Evolutionary conservation across 495 filamentous ascomycete species (phyloP).

Genomic region (Delitschia confertaspora): DNA sequence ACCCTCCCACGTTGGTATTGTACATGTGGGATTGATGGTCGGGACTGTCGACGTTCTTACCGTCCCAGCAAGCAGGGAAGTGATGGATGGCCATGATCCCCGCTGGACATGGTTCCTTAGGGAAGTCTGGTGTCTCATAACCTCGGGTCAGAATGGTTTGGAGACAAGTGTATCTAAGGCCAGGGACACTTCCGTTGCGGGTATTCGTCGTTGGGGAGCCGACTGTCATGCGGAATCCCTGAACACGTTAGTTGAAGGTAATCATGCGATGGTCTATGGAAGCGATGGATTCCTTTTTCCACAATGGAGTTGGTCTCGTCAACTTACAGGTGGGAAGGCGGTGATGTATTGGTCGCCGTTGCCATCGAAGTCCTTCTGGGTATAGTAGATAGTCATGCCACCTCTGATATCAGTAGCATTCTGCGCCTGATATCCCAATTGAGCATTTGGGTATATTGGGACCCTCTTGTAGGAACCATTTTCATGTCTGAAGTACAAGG

Average conservation of each 20-base stretch:
- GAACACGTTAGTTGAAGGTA: not conserved
- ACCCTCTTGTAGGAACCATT: conserved; percentile 44
- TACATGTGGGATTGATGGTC: conserved; percentile 25
- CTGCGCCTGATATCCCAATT: conserved; percentile 22
- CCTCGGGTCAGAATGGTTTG: conserved; percentile 36
- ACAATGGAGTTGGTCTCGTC: not conserved
- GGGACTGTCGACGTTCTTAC: conserved; percentile 18
- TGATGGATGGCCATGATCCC: conserved; percentile 47
- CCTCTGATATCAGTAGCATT: conserved; percentile 40
- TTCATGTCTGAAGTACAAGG: conserved; percentile 43
- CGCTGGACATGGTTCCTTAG: conserved; percentile 37
- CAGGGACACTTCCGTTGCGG: conserved; percentile 20
- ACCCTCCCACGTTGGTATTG: conserved; percentile 9
- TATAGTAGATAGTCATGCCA: conserved; percentile 45
- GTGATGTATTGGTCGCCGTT: conserved; percentile 40
- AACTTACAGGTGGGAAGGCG: conserved; percentile 40
- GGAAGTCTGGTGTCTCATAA: conserved; percentile 42
- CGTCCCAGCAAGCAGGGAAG: conserved; percentile 40
- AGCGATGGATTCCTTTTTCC: not conserved
- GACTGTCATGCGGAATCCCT: conserved; percentile 50
- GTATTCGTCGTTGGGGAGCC: conserved; percentile 37
- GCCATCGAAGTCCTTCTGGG: conserved; percentile 37
- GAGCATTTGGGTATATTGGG: conserved; percentile 37
- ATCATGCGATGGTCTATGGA: too few species aligned
- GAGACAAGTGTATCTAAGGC: conserved; percentile 44